These are phyloP conservation scores for Plenodomus tracheiphilus DNA, from an alignment of 2,329 filamentous ascomycete species.

Conservation along the genomic window DNA sequence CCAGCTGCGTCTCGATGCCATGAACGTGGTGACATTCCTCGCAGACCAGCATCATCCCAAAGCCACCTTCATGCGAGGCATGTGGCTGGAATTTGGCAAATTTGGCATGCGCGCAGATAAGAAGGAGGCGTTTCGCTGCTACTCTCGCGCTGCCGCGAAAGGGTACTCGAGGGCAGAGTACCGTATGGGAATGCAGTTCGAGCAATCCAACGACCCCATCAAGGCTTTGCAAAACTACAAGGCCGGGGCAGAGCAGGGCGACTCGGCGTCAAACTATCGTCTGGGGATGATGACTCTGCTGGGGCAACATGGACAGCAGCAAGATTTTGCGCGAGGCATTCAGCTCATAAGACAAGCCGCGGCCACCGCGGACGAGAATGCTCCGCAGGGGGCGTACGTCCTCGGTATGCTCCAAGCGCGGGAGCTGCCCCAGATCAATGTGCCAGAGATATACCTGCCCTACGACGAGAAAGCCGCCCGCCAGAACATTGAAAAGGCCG, in stretches of 20 bases:
- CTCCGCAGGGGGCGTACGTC: conserved; percentile 92
- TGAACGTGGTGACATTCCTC: conserved; percentile 89
- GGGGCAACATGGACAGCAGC: conserved; percentile 86
- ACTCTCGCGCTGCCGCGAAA: conserved; percentile 80
- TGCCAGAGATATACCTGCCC: conserved; percentile 73
- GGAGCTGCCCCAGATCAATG: conserved; percentile 85
- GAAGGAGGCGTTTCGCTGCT: conserved; percentile 88
- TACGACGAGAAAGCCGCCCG: conserved; percentile 74
- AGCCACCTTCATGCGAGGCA: conserved; percentile 89
- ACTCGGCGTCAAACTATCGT: conserved; percentile 85
- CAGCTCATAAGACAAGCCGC: conserved; percentile 83
- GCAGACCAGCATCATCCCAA: conserved; percentile 91
- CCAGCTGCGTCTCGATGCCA: conserved; percentile 81
- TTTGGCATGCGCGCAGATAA: conserved; percentile 90
- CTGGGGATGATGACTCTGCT: conserved; percentile 97
- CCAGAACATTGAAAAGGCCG: conserved; percentile 93
- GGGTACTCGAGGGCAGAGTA: conserved; percentile 91
- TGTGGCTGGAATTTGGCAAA: conserved; percentile 98
- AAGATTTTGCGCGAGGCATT: conserved; percentile 77
- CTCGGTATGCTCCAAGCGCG: conserved; percentile 92
- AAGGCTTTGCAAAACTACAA: conserved; percentile 93
- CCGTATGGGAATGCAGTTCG: conserved; percentile 96
- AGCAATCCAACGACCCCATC: conserved; percentile 87
- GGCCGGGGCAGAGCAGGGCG: conserved; percentile 73
- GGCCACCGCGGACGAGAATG: conserved; percentile 89